Evolutionary conservation across 2,329 filamentous ascomycete genomes (phyloP).

Genomic region (Apiospora malaysiana): DNA sequence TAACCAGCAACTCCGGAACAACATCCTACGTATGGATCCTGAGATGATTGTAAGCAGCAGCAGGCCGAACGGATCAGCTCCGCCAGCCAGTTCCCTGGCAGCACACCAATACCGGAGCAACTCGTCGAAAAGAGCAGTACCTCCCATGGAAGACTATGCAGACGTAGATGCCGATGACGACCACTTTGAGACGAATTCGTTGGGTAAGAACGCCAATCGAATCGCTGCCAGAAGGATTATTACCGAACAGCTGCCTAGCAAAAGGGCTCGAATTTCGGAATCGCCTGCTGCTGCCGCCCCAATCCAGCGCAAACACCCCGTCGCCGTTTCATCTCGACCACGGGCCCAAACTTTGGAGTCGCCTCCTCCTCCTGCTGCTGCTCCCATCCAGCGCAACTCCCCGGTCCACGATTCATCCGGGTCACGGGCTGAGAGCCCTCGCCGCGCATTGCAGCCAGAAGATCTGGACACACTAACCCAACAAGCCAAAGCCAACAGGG

Average conservation of each 20-base stretch:
- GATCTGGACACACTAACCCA: constrained; percentile 8
- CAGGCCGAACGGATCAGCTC: constrained; percentile 23
- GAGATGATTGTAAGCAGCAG: constrained; percentile 17
- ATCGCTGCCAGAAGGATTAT: background rate
- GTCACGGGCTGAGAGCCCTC: background rate
- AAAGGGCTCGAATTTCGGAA: background rate
- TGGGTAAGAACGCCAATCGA: background rate
- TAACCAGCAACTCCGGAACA: constrained; percentile 27
- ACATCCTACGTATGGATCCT: background rate
- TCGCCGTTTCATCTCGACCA: constrained; percentile 8
- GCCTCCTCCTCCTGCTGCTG: background rate
- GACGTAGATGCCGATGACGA: background rate
- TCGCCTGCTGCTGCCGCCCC: background rate
- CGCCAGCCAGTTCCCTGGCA: background rate
- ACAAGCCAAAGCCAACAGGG: constrained; percentile 28
- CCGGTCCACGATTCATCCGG: background rate
- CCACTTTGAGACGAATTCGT: background rate
- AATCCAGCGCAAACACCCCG: background rate
- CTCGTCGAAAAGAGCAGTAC: background rate
- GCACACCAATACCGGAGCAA: background rate
- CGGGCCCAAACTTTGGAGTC: background rate
- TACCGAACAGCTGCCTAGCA: background rate
- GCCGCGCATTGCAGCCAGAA: background rate
- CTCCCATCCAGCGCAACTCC: background rate
- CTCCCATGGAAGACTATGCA: background rate